These are phyloP conservation scores for Obba rivulosa DNA, from an alignment of 768 basidiomycete species.

Conservation along the genomic window DNA sequence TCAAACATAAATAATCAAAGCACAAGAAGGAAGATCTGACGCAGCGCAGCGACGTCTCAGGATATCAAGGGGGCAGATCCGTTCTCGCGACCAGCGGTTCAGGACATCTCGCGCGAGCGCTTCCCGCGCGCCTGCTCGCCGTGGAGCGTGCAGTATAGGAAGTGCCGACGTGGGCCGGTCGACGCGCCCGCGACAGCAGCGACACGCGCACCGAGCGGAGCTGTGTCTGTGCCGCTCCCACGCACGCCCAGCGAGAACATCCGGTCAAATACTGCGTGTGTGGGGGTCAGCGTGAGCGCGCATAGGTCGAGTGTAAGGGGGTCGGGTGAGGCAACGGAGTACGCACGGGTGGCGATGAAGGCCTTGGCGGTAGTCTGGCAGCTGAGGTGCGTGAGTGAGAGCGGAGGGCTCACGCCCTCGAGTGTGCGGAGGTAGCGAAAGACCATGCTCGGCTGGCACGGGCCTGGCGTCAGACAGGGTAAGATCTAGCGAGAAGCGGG, in stretches of 20 bases:
- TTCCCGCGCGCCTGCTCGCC: constrained; percentile 48
- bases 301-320: neutral
- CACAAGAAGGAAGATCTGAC: too few species aligned
- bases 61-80: neutral
- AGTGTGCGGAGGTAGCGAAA: constrained; percentile 87
- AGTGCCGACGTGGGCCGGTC: constrained; percentile 75
- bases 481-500: neutral
- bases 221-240: constrained; percentile 63
- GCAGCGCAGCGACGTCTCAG: too few species aligned
- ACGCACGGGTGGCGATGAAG: constrained; percentile 74
- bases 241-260: constrained; percentile 87
- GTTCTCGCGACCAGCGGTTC: neutral
- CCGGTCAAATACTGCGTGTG: constrained; percentile 67
- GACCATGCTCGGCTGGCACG: constrained; percentile 88
- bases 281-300: constrained; percentile 1
- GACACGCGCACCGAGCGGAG: constrained; percentile 56
- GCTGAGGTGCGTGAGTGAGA: constrained; percentile 78
- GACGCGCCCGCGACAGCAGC: constrained; percentile 60
- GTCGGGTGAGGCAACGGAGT: neutral
- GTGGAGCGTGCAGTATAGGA: constrained; percentile 76
- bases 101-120: constrained; percentile 33
- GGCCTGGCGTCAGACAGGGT: constrained; percentile 42
- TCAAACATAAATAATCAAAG: too few species aligned
- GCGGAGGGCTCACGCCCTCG: constrained; percentile 85
- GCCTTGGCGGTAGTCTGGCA: constrained; percentile 89